Evolutionary conservation across 805 yeast species (phyloP).

Genomic region (Phaffomyces opuntiae): DNA sequence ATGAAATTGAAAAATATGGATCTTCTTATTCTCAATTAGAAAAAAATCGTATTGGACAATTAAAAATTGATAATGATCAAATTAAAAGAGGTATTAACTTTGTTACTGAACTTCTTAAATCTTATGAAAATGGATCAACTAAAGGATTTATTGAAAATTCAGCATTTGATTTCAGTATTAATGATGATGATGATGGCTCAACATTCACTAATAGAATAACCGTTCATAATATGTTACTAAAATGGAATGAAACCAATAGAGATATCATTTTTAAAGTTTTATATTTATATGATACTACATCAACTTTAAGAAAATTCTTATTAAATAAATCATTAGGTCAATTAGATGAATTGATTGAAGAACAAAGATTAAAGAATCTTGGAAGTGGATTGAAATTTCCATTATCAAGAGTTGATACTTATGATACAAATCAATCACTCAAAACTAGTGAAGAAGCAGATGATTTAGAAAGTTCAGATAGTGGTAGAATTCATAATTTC

Average conservation of each 20-base stretch:
- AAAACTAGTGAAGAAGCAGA: slow-evolving; percentile 3
- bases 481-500: slow-evolving; percentile 36
- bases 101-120: slow-evolving; percentile 9
- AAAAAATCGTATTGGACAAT: slow-evolving; percentile 5
- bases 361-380: slow-evolving; percentile 21
- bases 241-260: slow-evolving; percentile 71
- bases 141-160: slow-evolving; percentile 3
- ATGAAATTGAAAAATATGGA: slow-evolving; percentile 18
- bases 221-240: slow-evolving; percentile 63
- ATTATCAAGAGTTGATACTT: slow-evolving; percentile 15
- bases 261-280: slow-evolving; percentile 57
- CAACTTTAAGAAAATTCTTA: slow-evolving; percentile 36
- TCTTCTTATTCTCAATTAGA: slow-evolving; percentile 21
- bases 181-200: slow-evolving; percentile 11
- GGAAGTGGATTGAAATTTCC: slow-evolving; percentile 7
- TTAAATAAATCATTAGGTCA: slow-evolving; percentile 43
- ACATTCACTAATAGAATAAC: slow-evolving; percentile 51
- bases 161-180: slow-evolving; percentile 9
- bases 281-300: slow-evolving; percentile 38
- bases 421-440: slow-evolving; percentile 9
- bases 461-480: slow-evolving; percentile 6
- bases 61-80: slow-evolving; percentile 20
- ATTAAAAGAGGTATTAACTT: slow-evolving; percentile 15
- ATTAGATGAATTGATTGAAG: slow-evolving; percentile 42
- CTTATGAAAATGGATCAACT: slow-evolving; percentile 6